Base-by-base conservation (phyloP, 805 yeast species). In the Candida stauntonica region DNA sequence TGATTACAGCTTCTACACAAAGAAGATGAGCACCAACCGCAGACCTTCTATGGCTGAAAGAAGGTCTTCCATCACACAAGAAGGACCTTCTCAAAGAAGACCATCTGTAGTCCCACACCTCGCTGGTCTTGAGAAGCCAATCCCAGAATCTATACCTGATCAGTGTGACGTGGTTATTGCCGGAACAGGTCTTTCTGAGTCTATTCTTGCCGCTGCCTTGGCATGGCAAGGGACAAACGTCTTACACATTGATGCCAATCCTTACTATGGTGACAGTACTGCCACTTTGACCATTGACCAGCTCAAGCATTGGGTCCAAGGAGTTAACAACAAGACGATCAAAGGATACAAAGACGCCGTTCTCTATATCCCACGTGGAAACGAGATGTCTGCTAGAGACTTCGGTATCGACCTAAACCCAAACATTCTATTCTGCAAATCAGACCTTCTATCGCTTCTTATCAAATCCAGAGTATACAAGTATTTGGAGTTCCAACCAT, bases 141-240 rank as follows among this genome's bases (percentile, higher is more conserved):
- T 75, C 23, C 81, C 80, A 15, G 67, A 66, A 16, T 52, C 62
- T 3, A 72, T 77, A 26, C 79, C 93, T 6, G 86, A 81, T 20
- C 66, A 80, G 45, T 86, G 87, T 50, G 99, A 93, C 57, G 95
- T 93, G 12, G 70, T 93, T 21, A 84, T 93, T 39, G 77, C 84
- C 47, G 99, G 99, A 26, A 91, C 99, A 0, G 98, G 98, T 4
- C 68, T 93, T 29, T 81, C 80, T 2, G 96, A 93, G 60, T 77
- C 87, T 49, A 79, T 93, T 11, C 63, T 88, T 34, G 96, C 98
- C 0, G 95, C 97, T 11, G 91, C 97, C 0, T 69, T 93, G 33
- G 83, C 97, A 11, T 93, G 99, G 98, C 96, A 87, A 52, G 99
- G 99, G n/a, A 79, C 93, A n/a, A 79, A 74, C 47, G 97, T 93